These are phyloP conservation scores for Pogostemon cablin DNA, from an alignment of 257 asterid species.

Conservation along the genomic window DNA sequence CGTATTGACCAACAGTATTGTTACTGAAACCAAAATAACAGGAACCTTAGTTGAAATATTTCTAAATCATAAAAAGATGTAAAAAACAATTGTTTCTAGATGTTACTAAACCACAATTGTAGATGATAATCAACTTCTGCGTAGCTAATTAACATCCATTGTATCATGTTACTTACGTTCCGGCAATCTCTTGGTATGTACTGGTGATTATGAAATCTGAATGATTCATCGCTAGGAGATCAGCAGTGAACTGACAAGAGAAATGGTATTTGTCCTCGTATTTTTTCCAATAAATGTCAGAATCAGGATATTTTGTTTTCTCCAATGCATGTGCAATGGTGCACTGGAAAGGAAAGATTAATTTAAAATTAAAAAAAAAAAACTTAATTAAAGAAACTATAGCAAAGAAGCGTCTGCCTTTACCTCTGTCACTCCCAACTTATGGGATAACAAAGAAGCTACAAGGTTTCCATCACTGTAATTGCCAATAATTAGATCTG, in stretches of 20 bases:
- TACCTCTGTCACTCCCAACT: conserved; percentile 96
- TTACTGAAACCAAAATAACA: conserved; percentile 55
- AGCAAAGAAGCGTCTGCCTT: conserved; percentile 12
- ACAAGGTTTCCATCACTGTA: conserved; percentile 99
- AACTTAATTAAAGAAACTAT: conserved; percentile 10
- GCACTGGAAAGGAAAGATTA: conserved; percentile 52
- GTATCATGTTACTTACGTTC: conserved; percentile 66
- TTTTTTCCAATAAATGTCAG: conserved; percentile 89
- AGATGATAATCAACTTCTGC: background rate
- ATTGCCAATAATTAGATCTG: conserved; percentile 89
- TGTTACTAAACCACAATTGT: background rate
- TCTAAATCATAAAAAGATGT: background rate
- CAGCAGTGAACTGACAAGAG: conserved; percentile 97
- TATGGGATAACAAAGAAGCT: conserved; percentile 82
- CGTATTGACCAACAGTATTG: conserved; percentile 92
- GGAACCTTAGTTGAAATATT: background rate
- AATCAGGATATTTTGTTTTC: conserved; percentile 98
- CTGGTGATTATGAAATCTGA: conserved; percentile 97
- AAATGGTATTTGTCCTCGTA: conserved; percentile 94
- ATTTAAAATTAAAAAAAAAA: conserved; percentile 9
- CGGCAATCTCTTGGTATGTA: conserved; percentile 98
- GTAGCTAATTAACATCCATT: background rate
- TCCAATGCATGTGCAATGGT: conserved; percentile 99
- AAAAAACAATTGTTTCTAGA: background rate
- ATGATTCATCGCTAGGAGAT: conserved; percentile 88